Percentiles rank a stretch among this genome's conserved stretches.
These are phyloP conservation scores for Rhodotorula taiwanensis DNA, from an alignment of 768 basidiomycete species.

Conservation along the genomic window DNA sequence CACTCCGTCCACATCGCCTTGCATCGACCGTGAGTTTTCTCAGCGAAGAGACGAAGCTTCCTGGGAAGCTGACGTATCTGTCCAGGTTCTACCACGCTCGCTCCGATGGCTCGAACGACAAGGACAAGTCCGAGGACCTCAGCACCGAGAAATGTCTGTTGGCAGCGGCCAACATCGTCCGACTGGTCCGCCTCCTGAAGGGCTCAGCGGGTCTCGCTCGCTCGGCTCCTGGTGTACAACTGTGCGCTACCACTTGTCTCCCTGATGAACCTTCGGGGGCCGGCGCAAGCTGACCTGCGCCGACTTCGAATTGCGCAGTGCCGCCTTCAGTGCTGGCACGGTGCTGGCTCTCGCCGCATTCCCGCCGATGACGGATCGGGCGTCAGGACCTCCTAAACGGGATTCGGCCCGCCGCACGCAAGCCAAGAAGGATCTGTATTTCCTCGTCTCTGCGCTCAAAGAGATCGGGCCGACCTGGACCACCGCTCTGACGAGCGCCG, in stretches of 20 bases:
- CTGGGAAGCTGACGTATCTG: background rate
- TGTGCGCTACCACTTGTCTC: constrained; percentile 1
- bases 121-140: constrained; percentile 7
- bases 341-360: constrained; percentile 32
- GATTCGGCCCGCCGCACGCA: constrained; percentile 19
- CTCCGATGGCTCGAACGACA: background rate
- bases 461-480: constrained; percentile 32
- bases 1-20: constrained; percentile 20
- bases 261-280: background rate
- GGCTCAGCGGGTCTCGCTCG: constrained; percentile 3
- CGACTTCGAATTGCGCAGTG: background rate
- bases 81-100: constrained; percentile 29
- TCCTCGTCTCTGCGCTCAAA: constrained; percentile 17
- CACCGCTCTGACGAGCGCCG: constrained; percentile 29
- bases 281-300: background rate
- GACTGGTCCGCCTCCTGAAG: constrained; percentile 25
- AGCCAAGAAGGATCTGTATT: constrained; percentile 21
- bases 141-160: constrained; percentile 32
- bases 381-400: background rate
- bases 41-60: background rate
- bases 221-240: constrained; percentile 22
- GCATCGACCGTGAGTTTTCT: constrained; percentile 18
- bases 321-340: constrained; percentile 31
- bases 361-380: background rate
- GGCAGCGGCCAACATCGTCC: constrained; percentile 22